phyloP scores from a whole-genome alignment of 352 stramenopile genomes.

The Pythium dissotocum region DNA sequence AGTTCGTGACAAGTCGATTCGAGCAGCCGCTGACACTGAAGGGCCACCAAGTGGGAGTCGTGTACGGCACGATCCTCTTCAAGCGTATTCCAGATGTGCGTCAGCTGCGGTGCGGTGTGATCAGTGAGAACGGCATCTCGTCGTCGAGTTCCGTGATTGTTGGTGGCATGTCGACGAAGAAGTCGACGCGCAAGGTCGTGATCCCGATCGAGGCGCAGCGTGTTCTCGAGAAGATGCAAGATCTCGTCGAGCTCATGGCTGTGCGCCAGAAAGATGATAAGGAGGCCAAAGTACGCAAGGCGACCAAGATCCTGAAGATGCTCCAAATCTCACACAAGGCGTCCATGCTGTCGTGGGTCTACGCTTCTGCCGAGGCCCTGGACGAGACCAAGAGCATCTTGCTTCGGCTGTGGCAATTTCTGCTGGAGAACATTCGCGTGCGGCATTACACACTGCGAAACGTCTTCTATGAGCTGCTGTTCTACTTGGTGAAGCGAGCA shows the following conservation, averaged over 20 bases:
- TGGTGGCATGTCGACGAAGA: constrained; percentile 58
- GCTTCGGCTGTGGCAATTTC: constrained; percentile 84
- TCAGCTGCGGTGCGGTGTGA: constrained; percentile 84
- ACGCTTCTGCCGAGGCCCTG: constrained; percentile 74
- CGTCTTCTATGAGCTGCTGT: constrained; percentile 88
- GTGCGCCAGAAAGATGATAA: constrained; percentile 90
- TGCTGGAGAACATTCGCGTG: constrained; percentile 90
- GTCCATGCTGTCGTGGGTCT: constrained; percentile 90
- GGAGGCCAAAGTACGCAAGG: constrained; percentile 88
- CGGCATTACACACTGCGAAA: constrained; percentile 88
- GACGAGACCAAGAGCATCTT: constrained; percentile 89
- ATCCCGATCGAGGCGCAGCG: constrained; percentile 85
- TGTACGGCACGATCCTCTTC: constrained; percentile 88
- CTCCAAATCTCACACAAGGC: constrained; percentile 89
- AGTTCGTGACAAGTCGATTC: constrained; percentile 85
- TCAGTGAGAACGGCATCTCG: constrained; percentile 87
- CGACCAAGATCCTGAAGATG: constrained; percentile 90
- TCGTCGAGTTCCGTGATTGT: constrained; percentile 89
- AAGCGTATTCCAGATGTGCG: constrained; percentile 89
- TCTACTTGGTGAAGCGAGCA: constrained; percentile 87
- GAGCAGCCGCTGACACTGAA: constrained; percentile 88
- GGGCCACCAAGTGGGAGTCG: constrained; percentile 83
- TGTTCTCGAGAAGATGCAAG: constrained; percentile 89
- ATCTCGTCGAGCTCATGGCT: constrained; percentile 85
- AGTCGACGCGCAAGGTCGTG: constrained; percentile 68